Base-by-base conservation (phyloP, 2,329 filamentous ascomycete species). In the Fusarium domesticum region DNA sequence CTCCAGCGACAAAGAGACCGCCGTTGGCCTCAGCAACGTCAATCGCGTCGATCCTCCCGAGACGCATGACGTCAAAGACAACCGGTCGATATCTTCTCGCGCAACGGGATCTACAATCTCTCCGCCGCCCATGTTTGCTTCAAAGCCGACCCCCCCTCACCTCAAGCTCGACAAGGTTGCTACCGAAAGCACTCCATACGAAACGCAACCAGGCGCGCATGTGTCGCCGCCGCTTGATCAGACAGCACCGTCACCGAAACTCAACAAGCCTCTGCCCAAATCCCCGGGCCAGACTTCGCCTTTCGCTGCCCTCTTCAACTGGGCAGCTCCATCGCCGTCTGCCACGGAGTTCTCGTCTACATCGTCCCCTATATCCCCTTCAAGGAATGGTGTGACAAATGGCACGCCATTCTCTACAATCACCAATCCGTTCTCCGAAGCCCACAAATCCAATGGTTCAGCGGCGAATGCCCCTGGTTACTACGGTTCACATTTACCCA, bases 211-310 rank as follows among this genome's bases (percentile, higher is more conserved):
- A 34, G 51, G 56, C 39, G 50, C 47, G 19, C 45, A 48, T 6
- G 42, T 58, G 7, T 62, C 64, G 20, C 62, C 64, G 6, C 54
- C 57, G 31, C 61, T 64, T 15, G 50, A 54, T 11, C 56, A 51
- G 18, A 48, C 58, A 28, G 53, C 53, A 33, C 43, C 54, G 39
- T 59, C 61, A 19, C 69, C 70, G 7, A 68, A 74, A 51, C 69
- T 75, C 33, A 75, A 79, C 63, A 80, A 79, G 52, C 75, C 75
- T 18, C 59, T 78, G 5, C 77, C 77, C 10, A 79, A 70, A 51
- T 81, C 78, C 6, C 78, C 78, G 3, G 65, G 64, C 43, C 75
- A 46, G 62, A 63, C 53, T 66, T 77, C 43, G 64, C 77, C 60
- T 64, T 68, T 80, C 50, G 73, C 73, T 41, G 70, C 65, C 20